These are phyloP conservation scores for Astrephomene gubernaculifera DNA, from an alignment of 139 green algal genomes.

Conservation along the genomic window DNA sequence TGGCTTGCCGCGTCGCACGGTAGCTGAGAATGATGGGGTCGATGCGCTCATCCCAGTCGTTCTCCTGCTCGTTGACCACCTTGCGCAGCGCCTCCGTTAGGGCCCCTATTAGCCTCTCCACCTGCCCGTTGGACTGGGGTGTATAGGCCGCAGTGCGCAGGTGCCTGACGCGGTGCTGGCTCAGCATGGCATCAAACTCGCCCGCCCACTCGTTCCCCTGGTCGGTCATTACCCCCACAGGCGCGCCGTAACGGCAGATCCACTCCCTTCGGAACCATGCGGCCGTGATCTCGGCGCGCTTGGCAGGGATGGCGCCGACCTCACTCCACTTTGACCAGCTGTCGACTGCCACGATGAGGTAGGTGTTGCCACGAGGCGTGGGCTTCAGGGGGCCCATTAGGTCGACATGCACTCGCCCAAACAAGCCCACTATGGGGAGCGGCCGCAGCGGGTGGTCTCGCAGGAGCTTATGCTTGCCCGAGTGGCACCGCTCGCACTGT, in stretches of 20 bases:
- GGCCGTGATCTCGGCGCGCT: neutral
- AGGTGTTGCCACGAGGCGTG: neutral
- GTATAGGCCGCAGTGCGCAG: neutral
- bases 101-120: neutral
- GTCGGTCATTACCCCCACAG: neutral
- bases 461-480: neutral
- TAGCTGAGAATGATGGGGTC: neutral
- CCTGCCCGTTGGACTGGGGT: neutral
- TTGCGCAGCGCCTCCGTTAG: neutral
- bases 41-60: neutral
- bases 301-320: neutral
- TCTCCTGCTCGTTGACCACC: neutral
- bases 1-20: neutral
- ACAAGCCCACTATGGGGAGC: neutral
- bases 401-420: neutral
- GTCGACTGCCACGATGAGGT: neutral
- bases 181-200: neutral
- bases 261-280: neutral
- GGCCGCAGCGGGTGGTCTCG: neutral
- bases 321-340: constrained; percentile 16
- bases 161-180: neutral
- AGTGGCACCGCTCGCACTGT: neutral
- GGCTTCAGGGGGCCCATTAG: neutral
- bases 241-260: neutral
- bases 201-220: neutral